A percentile compares a stretch with the other conserved stretches of the same genome.
These are phyloP conservation scores for Plantago ovata DNA, from an alignment of 257 asterid genomes.

Conservation along the genomic window DNA sequence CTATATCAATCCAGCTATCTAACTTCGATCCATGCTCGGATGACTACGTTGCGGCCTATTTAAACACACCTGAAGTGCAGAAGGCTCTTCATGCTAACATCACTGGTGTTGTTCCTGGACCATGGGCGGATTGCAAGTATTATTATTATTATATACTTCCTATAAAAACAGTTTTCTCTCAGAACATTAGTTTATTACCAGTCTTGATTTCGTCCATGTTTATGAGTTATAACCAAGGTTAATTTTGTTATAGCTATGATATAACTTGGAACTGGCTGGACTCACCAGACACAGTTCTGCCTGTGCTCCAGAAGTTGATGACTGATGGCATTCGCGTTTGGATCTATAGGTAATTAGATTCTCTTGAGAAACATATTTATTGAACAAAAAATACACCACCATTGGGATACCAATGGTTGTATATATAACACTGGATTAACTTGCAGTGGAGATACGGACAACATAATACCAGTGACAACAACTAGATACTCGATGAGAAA, in stretches of 20 bases:
- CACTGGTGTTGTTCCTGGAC: constrained; percentile 33
- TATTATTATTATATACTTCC: too few relatives aligned
- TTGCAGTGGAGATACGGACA: constrained; percentile 62
- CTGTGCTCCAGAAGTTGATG: constrained; percentile 46
- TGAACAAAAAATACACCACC: too few relatives aligned
- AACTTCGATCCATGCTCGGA: constrained; percentile 53
- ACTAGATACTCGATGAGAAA: constrained; percentile 48
- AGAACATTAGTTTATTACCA: not conserved
- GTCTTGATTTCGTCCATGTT: not conserved
- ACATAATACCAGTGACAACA: constrained; percentile 49
- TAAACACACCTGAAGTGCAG: constrained; percentile 48
- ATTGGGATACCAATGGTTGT: too few relatives aligned
- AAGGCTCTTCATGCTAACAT: constrained; percentile 47
- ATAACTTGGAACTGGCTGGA: constrained; percentile 30
- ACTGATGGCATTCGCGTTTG: constrained; percentile 45
- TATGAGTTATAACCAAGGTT: not conserved
- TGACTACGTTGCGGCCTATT: constrained; percentile 29
- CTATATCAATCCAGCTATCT: not conserved
- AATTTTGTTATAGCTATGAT: constrained; percentile 11
- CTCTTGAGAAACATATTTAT: too few relatives aligned
- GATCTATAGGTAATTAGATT: constrained; percentile 51
- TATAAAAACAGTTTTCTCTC: not conserved
- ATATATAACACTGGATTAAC: too few relatives aligned
- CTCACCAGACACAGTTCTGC: constrained; percentile 37
- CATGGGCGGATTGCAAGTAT: constrained; percentile 53